A percentile compares a stretch with the other conserved stretches of the same genome.
phyloP scores from a whole-genome alignment of 2,329 filamentous ascomycete species.

The Diaporthe humulicola region DNA sequence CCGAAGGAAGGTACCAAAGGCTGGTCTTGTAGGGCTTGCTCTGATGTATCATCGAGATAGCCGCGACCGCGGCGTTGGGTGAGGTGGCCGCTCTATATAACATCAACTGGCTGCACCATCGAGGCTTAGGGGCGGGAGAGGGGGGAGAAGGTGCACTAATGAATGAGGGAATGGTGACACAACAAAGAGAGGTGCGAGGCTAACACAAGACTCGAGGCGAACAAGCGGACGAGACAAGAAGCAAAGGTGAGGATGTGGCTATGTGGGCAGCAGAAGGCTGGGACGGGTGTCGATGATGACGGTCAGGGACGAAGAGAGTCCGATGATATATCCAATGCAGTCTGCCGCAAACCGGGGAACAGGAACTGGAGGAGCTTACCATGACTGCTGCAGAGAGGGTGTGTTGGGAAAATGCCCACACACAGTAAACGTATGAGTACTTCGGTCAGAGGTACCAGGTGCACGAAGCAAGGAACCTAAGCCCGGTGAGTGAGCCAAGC shows the following conservation, averaged over 20 bases:
- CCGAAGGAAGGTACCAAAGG: slow-evolving; percentile 36
- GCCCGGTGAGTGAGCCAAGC: slow-evolving; percentile 34
- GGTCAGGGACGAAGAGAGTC: slow-evolving; percentile 41
- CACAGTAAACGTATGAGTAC: slow-evolving; percentile 47
- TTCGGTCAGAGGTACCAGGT: slow-evolving; percentile 39
- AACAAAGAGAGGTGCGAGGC: slow-evolving; percentile 11
- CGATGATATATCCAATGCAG: slow-evolving; percentile 61
- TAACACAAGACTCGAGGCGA: slow-evolving; percentile 18
- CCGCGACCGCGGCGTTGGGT: slow-evolving; percentile 60
- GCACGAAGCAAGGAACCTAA: slow-evolving; percentile 32
- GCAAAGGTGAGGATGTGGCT: slow-evolving; percentile 12
- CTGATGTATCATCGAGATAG: slow-evolving; percentile 53
- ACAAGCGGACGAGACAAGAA: slow-evolving; percentile 25
- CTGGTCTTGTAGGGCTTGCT: slow-evolving; percentile 52
- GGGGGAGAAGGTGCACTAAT: slow-evolving; percentile 1
- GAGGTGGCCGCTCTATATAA: slow-evolving; percentile 51
- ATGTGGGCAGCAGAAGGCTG: slow-evolving; percentile 41
- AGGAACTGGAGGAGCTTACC: slow-evolving; percentile 58
- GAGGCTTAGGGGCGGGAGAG: slow-evolving; percentile 42
- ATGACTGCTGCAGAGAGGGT: slow-evolving; percentile 59
- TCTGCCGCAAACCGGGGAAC: slow-evolving; percentile 56
- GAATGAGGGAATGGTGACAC: background rate
- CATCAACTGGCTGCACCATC: slow-evolving; percentile 50
- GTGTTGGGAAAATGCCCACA: slow-evolving; percentile 52
- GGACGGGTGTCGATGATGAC: slow-evolving; percentile 46